A percentile compares a stretch with the other conserved stretches of the same genome.
Conservation (phyloP, 176 grass and related monocot genomes). For the Metroxylon sagu region DNA sequence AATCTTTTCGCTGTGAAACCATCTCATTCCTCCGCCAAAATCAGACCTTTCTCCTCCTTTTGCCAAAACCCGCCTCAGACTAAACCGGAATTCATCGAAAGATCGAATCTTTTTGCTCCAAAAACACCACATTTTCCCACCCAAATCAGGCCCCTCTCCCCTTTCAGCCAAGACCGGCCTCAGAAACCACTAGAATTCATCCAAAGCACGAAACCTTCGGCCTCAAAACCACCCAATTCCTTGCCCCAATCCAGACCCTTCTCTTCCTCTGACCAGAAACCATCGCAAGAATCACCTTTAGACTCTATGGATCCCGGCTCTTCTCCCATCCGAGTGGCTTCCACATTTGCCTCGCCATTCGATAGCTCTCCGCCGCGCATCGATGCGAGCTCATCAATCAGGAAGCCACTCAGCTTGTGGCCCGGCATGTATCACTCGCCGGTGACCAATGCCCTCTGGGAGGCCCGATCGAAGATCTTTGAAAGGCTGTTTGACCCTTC, state of each 20-base stretch:
- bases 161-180: no score
- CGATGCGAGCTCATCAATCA: conserved; percentile 52
- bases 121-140: no score
- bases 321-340: conserved; percentile 38
- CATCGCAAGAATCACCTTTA: neutral
- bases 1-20: neutral
- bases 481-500: conserved; percentile 62
- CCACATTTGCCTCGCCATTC: conserved; percentile 5
- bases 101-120: neutral
- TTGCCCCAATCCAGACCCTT: no score
- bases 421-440: conserved; percentile 99
- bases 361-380: conserved; percentile 18
- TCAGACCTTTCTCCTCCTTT: neutral
- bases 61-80: neutral
- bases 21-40: neutral
- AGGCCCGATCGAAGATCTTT: conserved; percentile 91
- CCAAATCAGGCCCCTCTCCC: no score
- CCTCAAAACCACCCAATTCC: no score
- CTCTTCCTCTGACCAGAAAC: no score
- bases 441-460: conserved; percentile 88
- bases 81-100: neutral
- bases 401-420: conserved; percentile 87
- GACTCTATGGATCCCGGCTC: conserved; percentile 36
- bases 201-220: no score
- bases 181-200: no score